Evolutionary conservation across 2,329 filamentous ascomycete species (phyloP).

Genomic region (Xylaria sp.): DNA sequence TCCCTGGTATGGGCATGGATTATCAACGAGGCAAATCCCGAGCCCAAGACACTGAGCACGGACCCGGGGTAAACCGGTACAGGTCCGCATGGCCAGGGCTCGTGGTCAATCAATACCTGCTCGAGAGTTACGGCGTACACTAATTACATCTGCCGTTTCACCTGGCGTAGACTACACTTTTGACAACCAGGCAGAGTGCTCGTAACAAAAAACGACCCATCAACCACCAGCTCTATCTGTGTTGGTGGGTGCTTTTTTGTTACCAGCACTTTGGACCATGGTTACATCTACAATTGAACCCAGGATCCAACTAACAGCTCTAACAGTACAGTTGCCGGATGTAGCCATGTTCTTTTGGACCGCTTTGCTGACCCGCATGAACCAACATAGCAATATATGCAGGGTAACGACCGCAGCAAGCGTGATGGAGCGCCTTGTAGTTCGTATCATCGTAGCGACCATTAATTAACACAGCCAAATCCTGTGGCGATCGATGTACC

Average conservation of each 20-base stretch:
- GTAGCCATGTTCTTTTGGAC: slow-evolving; percentile 10
- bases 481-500: not conserved
- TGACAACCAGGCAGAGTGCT: slow-evolving; percentile 8
- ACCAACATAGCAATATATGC: not conserved
- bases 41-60: slow-evolving; percentile 12
- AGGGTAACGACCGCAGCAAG: not conserved
- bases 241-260: not conserved
- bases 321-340: not conserved
- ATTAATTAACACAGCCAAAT: not conserved
- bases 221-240: not conserved
- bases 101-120: not conserved
- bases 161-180: not conserved
- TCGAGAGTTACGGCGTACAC: not conserved
- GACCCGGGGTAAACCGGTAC: slow-evolving; percentile 17
- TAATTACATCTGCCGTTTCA: not conserved
- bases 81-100: not conserved
- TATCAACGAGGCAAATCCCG: slow-evolving; percentile 5
- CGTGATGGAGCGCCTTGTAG: slow-evolving; percentile 4
- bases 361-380: slow-evolving; percentile 10
- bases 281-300: not conserved
- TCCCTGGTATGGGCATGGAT: not conserved
- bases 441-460: not conserved
- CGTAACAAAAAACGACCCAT: not conserved
- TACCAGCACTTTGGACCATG: not conserved
- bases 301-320: not conserved